phyloP scores from a whole-genome alignment of 306 rosid species.

The Fragaria vesca region DNA sequence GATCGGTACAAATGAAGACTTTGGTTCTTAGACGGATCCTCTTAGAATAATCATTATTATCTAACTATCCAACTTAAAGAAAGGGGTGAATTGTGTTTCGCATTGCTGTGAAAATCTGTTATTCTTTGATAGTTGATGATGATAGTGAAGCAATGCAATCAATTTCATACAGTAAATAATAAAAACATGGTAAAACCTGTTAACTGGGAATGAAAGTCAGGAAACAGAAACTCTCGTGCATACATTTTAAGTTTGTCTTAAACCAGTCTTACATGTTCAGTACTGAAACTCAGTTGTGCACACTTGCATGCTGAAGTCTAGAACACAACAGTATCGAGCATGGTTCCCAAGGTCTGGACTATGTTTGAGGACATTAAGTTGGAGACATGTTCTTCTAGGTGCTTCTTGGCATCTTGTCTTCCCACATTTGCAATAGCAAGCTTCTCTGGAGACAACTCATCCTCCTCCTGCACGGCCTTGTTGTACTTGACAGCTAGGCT shows the following conservation, averaged over 20 bases:
- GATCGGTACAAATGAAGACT: background rate
- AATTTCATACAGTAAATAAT: background rate
- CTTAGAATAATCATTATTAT: background rate
- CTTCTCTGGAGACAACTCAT: slow-evolving; percentile 82
- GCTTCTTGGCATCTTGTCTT: slow-evolving; percentile 96
- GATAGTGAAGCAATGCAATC: background rate
- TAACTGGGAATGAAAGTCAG: background rate
- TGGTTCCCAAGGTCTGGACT: slow-evolving; percentile 86
- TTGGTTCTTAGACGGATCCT: no score
- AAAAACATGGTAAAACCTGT: background rate
- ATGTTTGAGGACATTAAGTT: slow-evolving; percentile 94
- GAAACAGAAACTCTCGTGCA: background rate
- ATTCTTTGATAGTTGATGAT: background rate
- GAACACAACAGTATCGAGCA: slow-evolving; percentile 93
- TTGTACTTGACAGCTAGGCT: slow-evolving; percentile 73
- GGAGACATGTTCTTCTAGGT: slow-evolving; percentile 91
- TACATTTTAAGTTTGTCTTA: background rate
- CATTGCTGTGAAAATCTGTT: background rate
- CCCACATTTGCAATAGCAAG: slow-evolving; percentile 94
- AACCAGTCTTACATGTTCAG: background rate
- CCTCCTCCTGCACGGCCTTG: slow-evolving; percentile 97
- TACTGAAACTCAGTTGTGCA: background rate
- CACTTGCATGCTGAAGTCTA: slow-evolving; percentile 22
- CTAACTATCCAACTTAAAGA: background rate
- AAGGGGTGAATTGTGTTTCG: background rate